These are phyloP conservation scores for Trichoderma semiorbis DNA, from an alignment of 2,329 filamentous ascomycete species.

Conservation along the genomic window DNA sequence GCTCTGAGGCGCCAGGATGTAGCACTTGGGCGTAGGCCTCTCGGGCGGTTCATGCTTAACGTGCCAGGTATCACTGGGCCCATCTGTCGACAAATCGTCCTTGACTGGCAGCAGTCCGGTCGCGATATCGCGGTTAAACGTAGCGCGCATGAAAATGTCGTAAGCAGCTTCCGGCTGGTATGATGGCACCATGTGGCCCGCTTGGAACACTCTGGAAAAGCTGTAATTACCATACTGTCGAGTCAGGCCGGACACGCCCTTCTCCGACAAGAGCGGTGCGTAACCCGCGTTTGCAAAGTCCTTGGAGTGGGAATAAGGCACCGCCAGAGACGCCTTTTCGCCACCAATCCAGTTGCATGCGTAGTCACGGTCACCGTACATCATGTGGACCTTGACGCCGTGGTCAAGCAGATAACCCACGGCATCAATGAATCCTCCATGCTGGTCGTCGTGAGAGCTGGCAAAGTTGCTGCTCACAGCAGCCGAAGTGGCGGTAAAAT, in stretches of 20 bases:
- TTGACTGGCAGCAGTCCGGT: slow-evolving; percentile 51
- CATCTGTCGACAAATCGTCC: slow-evolving; percentile 48
- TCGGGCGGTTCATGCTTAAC: slow-evolving; percentile 49
- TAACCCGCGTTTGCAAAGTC: slow-evolving; percentile 64
- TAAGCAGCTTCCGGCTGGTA: slow-evolving; percentile 58
- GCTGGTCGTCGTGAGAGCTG: slow-evolving; percentile 57
- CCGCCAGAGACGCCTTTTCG: slow-evolving; percentile 62
- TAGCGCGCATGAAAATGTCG: slow-evolving; percentile 56
- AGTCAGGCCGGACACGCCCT: slow-evolving; percentile 62
- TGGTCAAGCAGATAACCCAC: slow-evolving; percentile 58
- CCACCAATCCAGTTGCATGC: slow-evolving; percentile 67
- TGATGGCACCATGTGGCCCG: slow-evolving; percentile 59
- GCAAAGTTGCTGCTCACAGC: slow-evolving; percentile 53
- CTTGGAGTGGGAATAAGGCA: slow-evolving; percentile 47
- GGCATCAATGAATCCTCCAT: slow-evolving; percentile 45
- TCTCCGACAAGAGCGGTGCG: slow-evolving; percentile 62
- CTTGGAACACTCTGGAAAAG: slow-evolving; percentile 63
- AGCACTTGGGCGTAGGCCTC: slow-evolving; percentile 53
- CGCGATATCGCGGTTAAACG: slow-evolving; percentile 52
- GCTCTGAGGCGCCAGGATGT: slow-evolving; percentile 51
- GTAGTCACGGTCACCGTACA: slow-evolving; percentile 64
- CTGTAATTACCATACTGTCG: slow-evolving; percentile 72
- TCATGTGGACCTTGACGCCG: slow-evolving; percentile 66
- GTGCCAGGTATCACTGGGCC: slow-evolving; percentile 57
- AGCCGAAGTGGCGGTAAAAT: slow-evolving; percentile 47